Base-by-base conservation (phyloP, 2,329 filamentous ascomycete species). In the Daldinia sp. region DNA sequence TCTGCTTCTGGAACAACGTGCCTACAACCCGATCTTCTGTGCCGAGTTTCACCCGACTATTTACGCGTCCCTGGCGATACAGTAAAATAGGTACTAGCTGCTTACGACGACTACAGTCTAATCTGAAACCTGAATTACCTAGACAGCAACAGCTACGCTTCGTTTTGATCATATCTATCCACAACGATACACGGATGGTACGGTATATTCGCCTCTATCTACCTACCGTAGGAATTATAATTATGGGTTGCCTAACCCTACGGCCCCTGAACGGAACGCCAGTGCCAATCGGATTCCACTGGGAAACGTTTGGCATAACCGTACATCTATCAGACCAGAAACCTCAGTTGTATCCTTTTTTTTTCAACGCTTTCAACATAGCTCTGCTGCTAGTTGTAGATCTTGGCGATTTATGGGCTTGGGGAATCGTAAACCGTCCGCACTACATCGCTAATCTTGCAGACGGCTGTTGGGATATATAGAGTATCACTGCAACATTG, bases 391-490 rank as follows among this genome's bases (percentile, higher is more conserved):
- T 19, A 8, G 15, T 17, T 15, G n/a, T 15, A 25, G 21, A 23
- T 30, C 45, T 58, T 50, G 15, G 43, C 63, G 29, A 60, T 62
- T 63, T 62, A 65, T 63, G 51, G 57, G 61, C 65, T 71, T 66
- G 66, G 59, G 48, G 50, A 54, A 37, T 50, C 34, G 48, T 62
- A 30, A 34, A 48, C 43, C 52, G 61, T 70, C 72, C 58, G 72
- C 72, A 73, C 71, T 56, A 74, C 72, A 65, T 77, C 76, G 76
- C 76, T 70, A 77, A 78, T 77, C 75, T 77, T 60, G 75, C 76
- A 76, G 71, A 61, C 70, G 70, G 70, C 63, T 57, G 56, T 64
- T 64, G 58, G 56, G 65, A 68, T 70, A 30, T 23, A 43, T 50
- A 41, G 41, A 53, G 54, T 39, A 21, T 39, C 47, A 50, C 55